Conservation (phyloP, 768 basidiomycete genomes). For the Termitomyces sp. region DNA sequence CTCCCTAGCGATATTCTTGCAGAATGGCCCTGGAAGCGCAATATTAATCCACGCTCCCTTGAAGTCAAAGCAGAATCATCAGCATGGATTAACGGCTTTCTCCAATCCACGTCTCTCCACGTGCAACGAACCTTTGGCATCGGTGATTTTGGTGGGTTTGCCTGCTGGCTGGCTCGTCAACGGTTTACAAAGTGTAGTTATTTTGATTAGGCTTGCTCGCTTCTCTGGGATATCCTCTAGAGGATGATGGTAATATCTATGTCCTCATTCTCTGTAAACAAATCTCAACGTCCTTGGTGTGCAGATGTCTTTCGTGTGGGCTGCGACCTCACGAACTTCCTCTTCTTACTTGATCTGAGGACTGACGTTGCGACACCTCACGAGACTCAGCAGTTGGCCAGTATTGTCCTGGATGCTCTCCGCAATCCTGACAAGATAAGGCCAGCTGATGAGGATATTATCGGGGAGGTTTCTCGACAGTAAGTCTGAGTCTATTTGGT, state of each 20-base stretch:
- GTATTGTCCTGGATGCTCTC: background rate
- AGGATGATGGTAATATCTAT: background rate
- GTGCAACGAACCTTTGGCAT: background rate
- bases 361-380: background rate
- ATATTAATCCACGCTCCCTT: background rate
- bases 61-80: background rate
- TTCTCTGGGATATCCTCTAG: background rate
- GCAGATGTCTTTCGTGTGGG: background rate
- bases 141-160: background rate
- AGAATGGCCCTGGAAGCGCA: background rate
- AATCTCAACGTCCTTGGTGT: background rate
- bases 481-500: background rate
- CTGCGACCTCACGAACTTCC: background rate
- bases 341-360: background rate
- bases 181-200: background rate
- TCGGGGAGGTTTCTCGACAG: background rate
- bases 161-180: background rate
- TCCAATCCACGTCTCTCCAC: background rate
- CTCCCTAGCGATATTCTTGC: background rate
- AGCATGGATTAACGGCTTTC: background rate
- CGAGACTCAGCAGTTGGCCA: background rate
- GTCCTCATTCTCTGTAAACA: background rate
- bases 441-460: background rate
- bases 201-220: background rate
- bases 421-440: background rate